phyloP scores from a whole-genome alignment of 805 yeast genomes.

The Lipomyces starkeyi region DNA sequence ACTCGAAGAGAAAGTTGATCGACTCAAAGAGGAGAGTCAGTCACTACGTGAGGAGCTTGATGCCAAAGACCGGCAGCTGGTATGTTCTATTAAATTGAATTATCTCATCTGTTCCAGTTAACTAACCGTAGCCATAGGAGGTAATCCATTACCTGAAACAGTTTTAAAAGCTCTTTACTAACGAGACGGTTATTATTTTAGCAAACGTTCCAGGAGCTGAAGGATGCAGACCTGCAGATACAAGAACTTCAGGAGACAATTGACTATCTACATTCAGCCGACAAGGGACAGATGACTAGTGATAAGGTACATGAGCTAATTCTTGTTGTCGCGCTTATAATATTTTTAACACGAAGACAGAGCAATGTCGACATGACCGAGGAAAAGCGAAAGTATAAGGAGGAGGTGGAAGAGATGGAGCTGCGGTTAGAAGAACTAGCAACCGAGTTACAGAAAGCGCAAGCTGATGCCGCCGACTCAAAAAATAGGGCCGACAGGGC shows the following conservation, averaged over 20 bases:
- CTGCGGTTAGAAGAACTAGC: background rate
- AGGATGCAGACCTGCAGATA: conserved; percentile 25
- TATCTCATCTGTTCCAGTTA: background rate
- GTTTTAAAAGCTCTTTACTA: background rate
- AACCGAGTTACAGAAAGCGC: background rate
- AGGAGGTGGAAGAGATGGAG: background rate
- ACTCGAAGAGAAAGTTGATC: conserved; percentile 27
- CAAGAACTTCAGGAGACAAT: conserved; percentile 25
- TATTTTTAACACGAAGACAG: background rate
- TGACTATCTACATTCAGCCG: conserved; percentile 16
- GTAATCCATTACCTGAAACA: background rate
- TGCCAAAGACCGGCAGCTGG: conserved; percentile 12
- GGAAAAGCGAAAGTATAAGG: background rate
- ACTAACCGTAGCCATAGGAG: conserved; percentile 4
- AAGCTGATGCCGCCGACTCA: background rate
- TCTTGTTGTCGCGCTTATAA: background rate
- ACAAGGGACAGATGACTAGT: background rate
- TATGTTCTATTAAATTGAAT: background rate
- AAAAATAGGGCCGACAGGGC: background rate
- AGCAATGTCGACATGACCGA: background rate
- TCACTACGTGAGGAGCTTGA: conserved; percentile 19
- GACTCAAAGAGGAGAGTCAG: conserved; percentile 23
- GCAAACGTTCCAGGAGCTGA: conserved; percentile 1
- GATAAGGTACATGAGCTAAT: background rate
- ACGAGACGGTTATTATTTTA: background rate